Percentiles rank a stretch among this genome's conserved stretches.
Conservation (phyloP, 768 basidiomycete species). For the Rhodocollybia butyracea region DNA sequence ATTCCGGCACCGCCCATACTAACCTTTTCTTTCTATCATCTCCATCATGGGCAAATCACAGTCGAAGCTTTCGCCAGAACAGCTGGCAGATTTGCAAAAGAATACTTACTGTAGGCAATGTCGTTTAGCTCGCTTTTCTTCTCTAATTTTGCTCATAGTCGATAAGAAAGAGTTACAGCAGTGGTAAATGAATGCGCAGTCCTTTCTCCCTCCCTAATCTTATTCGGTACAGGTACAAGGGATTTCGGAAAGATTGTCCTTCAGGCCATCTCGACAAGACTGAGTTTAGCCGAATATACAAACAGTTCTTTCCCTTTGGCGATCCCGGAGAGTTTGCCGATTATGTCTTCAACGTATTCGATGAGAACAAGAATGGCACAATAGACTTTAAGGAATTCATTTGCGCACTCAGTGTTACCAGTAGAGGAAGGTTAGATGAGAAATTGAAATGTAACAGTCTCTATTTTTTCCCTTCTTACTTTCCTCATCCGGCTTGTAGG, state of each 20-base stretch:
- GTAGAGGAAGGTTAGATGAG: constrained; percentile 90
- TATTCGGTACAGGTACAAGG: constrained; percentile 80
- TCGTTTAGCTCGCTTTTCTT: constrained; percentile 7
- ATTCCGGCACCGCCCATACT: neutral
- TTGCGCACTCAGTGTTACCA: constrained; percentile 93
- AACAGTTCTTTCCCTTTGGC: constrained; percentile 99
- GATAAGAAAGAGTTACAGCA: constrained; percentile 97
- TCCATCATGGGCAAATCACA: constrained; percentile 90
- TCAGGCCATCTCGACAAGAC: constrained; percentile 94
- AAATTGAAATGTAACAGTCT: constrained; percentile 85
- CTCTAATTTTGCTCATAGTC: constrained; percentile 44
- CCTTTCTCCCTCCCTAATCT: constrained; percentile 14
- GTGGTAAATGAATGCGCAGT: constrained; percentile 49
- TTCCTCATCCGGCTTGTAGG: constrained; percentile 48
- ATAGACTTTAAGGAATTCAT: constrained; percentile 99
- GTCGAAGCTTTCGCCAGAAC: constrained; percentile 91
- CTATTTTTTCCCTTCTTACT: neutral
- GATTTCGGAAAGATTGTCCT: constrained; percentile 98
- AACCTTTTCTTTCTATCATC: neutral
- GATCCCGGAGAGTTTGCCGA: constrained; percentile 96
- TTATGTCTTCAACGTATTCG: constrained; percentile 98
- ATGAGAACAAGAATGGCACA: constrained; percentile 90
- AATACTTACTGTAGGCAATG: constrained; percentile 85
- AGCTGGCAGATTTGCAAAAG: constrained; percentile 93
- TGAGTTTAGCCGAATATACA: constrained; percentile 97